A percentile compares a stretch with the other conserved stretches of the same genome.
Evolutionary conservation across 2,329 filamentous ascomycete genomes (phyloP).

Genomic region (Sporothrix brunneoviolacea): DNA sequence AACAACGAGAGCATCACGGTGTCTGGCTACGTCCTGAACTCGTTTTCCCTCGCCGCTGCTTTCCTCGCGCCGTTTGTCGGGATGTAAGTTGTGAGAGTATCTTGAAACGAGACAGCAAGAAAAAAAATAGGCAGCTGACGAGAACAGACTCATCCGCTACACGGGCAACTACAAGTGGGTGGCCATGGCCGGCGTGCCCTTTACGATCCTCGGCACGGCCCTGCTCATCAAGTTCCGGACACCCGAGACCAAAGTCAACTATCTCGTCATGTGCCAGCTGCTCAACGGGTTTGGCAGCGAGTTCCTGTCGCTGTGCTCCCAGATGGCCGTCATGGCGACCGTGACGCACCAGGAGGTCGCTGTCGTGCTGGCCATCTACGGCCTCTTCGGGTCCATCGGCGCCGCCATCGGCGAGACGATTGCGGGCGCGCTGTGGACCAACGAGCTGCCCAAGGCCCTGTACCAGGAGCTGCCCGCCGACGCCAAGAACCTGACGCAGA

Average conservation of each 20-base stretch:
- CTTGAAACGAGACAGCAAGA: no score
- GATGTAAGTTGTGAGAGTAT: background rate
- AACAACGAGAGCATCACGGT: constrained; percentile 16
- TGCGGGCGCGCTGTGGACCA: constrained; percentile 55
- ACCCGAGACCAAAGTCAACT: constrained; percentile 39
- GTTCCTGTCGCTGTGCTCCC: constrained; percentile 49
- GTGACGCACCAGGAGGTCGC: constrained; percentile 50
- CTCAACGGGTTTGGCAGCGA: constrained; percentile 46
- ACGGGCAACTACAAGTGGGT: constrained; percentile 43
- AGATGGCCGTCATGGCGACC: constrained; percentile 54
- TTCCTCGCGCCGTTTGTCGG: constrained; percentile 39
- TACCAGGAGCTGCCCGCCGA: constrained; percentile 41
- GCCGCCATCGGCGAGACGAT: constrained; percentile 52
- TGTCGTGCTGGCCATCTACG: constrained; percentile 49
- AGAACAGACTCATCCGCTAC: constrained; percentile 32
- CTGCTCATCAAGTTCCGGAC: constrained; percentile 51
- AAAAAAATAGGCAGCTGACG: no score
- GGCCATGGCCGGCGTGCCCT: constrained; percentile 40
- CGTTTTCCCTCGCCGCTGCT: constrained; percentile 24
- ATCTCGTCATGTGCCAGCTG: constrained; percentile 52
- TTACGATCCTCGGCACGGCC: constrained; percentile 46
- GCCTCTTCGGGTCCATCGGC: constrained; percentile 53
- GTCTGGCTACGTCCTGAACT: constrained; percentile 15
- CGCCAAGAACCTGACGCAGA: constrained; percentile 28
- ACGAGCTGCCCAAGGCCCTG: constrained; percentile 46